These are phyloP conservation scores for Trichosporon sp. DNA, from an alignment of 1,284 basidiomycete species.

Conservation along the genomic window DNA sequence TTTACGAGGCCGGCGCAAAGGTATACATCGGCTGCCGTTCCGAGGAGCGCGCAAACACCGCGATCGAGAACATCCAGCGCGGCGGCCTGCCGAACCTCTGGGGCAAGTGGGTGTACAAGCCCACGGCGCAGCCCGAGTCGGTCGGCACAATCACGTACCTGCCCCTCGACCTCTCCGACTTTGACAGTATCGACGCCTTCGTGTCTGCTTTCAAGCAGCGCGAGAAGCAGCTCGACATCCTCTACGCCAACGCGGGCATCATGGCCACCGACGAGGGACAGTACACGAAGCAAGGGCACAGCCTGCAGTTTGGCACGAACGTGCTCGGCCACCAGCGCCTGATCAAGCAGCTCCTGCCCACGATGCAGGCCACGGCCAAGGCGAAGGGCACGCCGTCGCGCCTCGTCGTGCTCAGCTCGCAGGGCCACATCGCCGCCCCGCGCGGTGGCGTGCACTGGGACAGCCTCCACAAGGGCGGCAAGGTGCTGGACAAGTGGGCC, in stretches of 20 bases:
- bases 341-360: slow-evolving; percentile 62
- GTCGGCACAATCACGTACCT: slow-evolving; percentile 45
- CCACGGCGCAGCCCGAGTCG: not conserved
- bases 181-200: slow-evolving; percentile 62
- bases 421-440: slow-evolving; percentile 48
- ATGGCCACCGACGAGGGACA: slow-evolving; percentile 53
- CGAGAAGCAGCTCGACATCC: slow-evolving; percentile 54
- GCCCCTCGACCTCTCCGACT: slow-evolving; percentile 64
- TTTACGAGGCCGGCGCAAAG: slow-evolving; percentile 64
- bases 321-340: slow-evolving; percentile 61
- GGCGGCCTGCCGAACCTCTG: slow-evolving; percentile 41
- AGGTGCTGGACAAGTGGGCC: slow-evolving; percentile 36
- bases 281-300: slow-evolving; percentile 63
- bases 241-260: slow-evolving; percentile 63
- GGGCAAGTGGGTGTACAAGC: slow-evolving; percentile 22
- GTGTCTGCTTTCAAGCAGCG: slow-evolving; percentile 60
- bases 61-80: slow-evolving; percentile 61
- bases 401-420: slow-evolving; percentile 61
- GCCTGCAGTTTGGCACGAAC: slow-evolving; percentile 67
- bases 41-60: slow-evolving; percentile 59
- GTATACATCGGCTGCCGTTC: slow-evolving; percentile 64
- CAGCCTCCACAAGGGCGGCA: slow-evolving; percentile 34
- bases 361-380: slow-evolving; percentile 54
- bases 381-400: slow-evolving; percentile 53
- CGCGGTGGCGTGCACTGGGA: slow-evolving; percentile 42